Evolutionary conservation across 1,284 basidiomycete genomes (phyloP).

Genomic region (Golubevia pallescens): DNA sequence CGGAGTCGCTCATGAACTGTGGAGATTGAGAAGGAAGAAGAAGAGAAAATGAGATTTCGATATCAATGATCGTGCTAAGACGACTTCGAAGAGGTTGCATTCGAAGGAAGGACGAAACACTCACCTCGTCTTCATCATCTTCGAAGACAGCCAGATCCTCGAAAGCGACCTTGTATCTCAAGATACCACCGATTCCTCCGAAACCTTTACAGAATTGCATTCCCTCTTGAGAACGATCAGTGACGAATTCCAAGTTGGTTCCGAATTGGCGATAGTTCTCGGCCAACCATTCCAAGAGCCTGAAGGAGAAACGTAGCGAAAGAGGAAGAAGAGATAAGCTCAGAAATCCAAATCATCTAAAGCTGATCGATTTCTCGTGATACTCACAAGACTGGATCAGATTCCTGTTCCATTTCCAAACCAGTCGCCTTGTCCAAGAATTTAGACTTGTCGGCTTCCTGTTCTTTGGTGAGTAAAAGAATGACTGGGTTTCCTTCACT

Average conservation of each 20-base stretch:
- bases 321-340: too few species aligned
- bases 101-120: too few species aligned
- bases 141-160: constrained; percentile 60
- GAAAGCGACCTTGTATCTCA: constrained; percentile 69
- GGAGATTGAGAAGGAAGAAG: too few species aligned
- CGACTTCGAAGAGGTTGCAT: too few species aligned
- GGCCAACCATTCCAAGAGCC: constrained; percentile 81
- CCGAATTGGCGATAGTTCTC: constrained; percentile 99
- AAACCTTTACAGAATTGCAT: constrained; percentile 99
- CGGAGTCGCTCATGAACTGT: constrained; percentile 46
- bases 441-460: constrained; percentile 77
- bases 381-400: constrained; percentile 46
- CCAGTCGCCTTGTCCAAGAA: constrained; percentile 94
- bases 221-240: constrained; percentile 82
- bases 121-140: constrained; percentile 48
- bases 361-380: too few species aligned
- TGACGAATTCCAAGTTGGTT: constrained; percentile 78
- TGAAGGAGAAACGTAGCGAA: neutral
- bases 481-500: constrained; percentile 43
- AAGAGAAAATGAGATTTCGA: too few species aligned
- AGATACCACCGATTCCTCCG: constrained; percentile 92
- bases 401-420: constrained; percentile 86
- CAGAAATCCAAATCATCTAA: too few species aligned
- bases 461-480: constrained; percentile 56
- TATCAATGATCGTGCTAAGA: too few species aligned